Conservation (phyloP, 164 flowering plant genomes). For the Piper betle region DNA sequence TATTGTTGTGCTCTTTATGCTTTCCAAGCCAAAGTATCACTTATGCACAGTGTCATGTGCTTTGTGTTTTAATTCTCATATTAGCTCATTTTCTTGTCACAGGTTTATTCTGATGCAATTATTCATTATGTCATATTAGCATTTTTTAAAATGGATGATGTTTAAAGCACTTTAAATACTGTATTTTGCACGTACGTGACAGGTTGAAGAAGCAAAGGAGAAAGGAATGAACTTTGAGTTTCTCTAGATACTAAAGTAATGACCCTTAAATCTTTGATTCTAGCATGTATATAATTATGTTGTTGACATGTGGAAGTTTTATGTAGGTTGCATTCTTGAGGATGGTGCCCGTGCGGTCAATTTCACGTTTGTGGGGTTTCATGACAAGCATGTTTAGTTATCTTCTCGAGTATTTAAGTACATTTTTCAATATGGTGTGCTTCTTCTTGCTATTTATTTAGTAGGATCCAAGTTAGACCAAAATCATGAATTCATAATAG, state of each 20-base stretch:
- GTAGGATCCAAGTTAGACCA: not conserved
- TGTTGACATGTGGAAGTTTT: not conserved
- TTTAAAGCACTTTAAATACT: too few relatives aligned
- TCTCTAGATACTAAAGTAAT: slow-evolving; percentile 80
- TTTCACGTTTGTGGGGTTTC: slow-evolving; percentile 80
- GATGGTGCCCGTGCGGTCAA: slow-evolving; percentile 73
- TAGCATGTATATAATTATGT: not conserved
- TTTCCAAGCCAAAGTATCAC: too few relatives aligned
- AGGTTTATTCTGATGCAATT: too few relatives aligned
- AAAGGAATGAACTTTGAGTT: slow-evolving; percentile 70
- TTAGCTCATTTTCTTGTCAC: too few relatives aligned
- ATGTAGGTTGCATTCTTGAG: slow-evolving; percentile 66
- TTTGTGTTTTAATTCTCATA: too few relatives aligned
- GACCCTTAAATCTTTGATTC: not conserved
- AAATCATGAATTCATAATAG: not conserved
- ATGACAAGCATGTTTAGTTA: slow-evolving; percentile 60
- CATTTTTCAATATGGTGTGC: not conserved
- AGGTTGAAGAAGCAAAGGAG: slow-evolving; percentile 73
- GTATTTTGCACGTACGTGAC: too few relatives aligned
- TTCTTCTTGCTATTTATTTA: not conserved
- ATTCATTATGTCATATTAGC: too few relatives aligned
- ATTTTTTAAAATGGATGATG: too few relatives aligned
- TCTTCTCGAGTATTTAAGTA: not conserved
- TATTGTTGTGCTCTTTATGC: too few relatives aligned
- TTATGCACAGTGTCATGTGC: too few relatives aligned